phyloP scores from a whole-genome alignment of 2,329 filamentous ascomycete genomes.

The Colletotrichum spinosum region DNA sequence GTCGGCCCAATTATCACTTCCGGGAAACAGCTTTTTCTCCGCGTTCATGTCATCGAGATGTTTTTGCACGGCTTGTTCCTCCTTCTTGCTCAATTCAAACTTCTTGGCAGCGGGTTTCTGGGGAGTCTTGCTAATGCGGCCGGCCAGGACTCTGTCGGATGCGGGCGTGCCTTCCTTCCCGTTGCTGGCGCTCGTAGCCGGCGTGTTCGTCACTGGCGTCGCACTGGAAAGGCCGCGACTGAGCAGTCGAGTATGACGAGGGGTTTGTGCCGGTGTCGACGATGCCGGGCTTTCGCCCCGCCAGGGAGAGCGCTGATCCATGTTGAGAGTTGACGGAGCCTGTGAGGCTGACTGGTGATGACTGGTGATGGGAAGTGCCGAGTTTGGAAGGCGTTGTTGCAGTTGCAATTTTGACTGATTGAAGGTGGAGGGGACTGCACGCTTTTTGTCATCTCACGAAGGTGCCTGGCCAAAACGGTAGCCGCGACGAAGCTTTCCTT shows the following conservation, averaged over 20 bases:
- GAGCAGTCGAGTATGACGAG: constrained; percentile 16
- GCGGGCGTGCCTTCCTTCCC: constrained; percentile 30
- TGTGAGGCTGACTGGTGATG: not conserved
- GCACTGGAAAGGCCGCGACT: constrained; percentile 12
- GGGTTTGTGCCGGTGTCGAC: constrained; percentile 18
- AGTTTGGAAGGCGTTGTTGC: not conserved
- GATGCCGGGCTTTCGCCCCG: constrained; percentile 2
- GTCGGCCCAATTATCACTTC: constrained; percentile 61
- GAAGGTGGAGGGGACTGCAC: constrained; percentile 4
- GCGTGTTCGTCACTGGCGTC: constrained; percentile 32
- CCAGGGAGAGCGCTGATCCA: constrained; percentile 6
- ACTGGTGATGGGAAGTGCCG: not conserved
- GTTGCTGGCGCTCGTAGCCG: constrained; percentile 29
- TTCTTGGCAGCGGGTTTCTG: constrained; percentile 19
- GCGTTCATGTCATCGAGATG: constrained; percentile 49
- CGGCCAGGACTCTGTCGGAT: constrained; percentile 28
- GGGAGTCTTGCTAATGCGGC: constrained; percentile 30
- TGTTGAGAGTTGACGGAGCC: not conserved
- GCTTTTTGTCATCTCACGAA: constrained; percentile 32
- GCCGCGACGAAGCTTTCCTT: constrained; percentile 23
- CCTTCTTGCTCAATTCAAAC: constrained; percentile 33
- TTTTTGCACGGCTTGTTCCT: constrained; percentile 24
- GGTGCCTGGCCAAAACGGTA: constrained; percentile 20
- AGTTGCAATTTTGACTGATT: not conserved
- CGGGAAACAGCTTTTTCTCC: constrained; percentile 55